phyloP scores from a whole-genome alignment of 257 asterid species.

The Nicotiana tomentosiformis region DNA sequence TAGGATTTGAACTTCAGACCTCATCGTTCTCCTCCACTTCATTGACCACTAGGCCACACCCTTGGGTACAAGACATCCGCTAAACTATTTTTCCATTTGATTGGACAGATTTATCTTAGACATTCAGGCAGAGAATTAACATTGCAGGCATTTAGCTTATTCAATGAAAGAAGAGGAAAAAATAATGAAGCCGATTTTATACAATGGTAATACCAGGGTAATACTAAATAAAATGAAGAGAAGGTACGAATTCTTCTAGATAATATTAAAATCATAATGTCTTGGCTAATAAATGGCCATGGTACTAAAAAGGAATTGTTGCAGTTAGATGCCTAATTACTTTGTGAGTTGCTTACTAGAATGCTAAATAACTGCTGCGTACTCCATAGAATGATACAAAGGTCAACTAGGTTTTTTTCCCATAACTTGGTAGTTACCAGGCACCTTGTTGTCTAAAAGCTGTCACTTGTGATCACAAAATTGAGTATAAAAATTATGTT shows the following conservation, averaged over 20 bases:
- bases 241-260: not conserved
- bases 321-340: not conserved
- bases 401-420: not conserved
- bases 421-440: not conserved
- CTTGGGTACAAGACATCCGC: not conserved
- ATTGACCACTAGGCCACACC: not conserved
- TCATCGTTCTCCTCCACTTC: too few relatives aligned
- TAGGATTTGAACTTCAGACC: too few relatives aligned
- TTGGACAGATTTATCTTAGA: not conserved
- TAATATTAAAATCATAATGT: not conserved
- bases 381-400: not conserved
- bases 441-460: slow-evolving; percentile 4
- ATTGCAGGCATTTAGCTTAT: not conserved
- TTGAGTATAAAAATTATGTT: not conserved
- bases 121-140: not conserved
- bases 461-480: not conserved
- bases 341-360: not conserved
- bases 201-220: not conserved
- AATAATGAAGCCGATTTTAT: not conserved
- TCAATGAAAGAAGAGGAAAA: not conserved
- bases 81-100: not conserved
- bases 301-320: not conserved
- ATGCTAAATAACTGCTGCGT: not conserved
- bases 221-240: not conserved
- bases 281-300: not conserved